A percentile compares a stretch with the other conserved stretches of the same genome.
These are phyloP conservation scores for Aphanoascus verrucosus DNA, from an alignment of 2,329 filamentous ascomycete genomes.

Conservation along the genomic window DNA sequence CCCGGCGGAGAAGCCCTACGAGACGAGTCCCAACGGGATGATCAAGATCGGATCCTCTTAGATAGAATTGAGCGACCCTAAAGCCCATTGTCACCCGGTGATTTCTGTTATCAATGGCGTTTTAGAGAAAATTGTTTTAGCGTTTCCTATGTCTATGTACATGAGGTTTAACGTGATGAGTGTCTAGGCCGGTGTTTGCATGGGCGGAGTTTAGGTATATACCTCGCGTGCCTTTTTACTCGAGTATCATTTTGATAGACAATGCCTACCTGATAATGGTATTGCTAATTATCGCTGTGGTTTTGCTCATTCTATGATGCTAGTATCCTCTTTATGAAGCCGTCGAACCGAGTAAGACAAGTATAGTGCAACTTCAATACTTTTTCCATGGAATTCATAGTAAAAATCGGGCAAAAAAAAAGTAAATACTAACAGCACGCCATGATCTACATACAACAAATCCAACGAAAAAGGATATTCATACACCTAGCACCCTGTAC, in stretches of 20 bases:
- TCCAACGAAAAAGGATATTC: background rate
- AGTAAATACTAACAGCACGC: background rate
- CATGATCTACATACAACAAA: background rate
- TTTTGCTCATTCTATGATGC: no score
- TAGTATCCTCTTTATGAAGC: no score
- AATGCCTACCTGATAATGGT: background rate
- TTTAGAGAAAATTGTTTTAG: background rate
- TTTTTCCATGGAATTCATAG: background rate
- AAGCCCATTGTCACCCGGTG: no score
- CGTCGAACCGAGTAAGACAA: no score
- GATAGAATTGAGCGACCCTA: no score
- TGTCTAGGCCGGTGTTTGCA: background rate
- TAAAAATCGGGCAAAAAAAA: background rate
- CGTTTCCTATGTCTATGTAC: background rate
- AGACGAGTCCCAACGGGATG: slow-evolving; percentile 8
- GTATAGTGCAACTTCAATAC: no score
- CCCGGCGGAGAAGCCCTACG: slow-evolving; percentile 13
- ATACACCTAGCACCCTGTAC: background rate
- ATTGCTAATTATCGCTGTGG: background rate
- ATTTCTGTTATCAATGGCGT: no score
- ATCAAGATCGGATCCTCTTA: background rate
- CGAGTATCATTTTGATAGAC: background rate
- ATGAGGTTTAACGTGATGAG: background rate
- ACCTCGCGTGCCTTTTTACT: background rate
- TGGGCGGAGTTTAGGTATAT: background rate